Conservation (phyloP, 1,284 basidiomycete genomes). For the Pholiota adiposa region DNA sequence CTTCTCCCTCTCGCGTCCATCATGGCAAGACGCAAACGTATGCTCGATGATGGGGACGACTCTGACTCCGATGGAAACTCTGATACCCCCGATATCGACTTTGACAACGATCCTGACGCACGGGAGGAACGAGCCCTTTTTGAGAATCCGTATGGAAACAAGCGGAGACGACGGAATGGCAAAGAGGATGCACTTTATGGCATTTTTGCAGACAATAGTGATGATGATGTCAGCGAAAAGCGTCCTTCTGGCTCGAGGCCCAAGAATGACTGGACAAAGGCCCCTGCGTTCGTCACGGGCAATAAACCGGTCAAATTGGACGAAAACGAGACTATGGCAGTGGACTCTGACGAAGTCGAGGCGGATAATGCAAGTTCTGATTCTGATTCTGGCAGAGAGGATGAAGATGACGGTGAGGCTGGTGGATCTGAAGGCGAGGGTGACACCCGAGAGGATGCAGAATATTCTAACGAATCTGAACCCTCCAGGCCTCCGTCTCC, state of each 20-base stretch:
- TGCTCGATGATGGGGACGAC: slow-evolving; percentile 79
- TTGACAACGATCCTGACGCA: slow-evolving; percentile 69
- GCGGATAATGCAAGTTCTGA: slow-evolving; percentile 36
- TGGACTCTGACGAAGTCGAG: slow-evolving; percentile 45
- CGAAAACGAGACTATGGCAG: slow-evolving; percentile 46
- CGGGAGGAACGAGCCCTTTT: slow-evolving; percentile 82
- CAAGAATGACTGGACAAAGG: slow-evolving; percentile 67
- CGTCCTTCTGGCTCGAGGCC: slow-evolving; percentile 25
- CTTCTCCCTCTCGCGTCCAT: slow-evolving; percentile 1
- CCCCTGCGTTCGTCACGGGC: slow-evolving; percentile 75
- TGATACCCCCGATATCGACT: slow-evolving; percentile 44
- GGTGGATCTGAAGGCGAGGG: slow-evolving; percentile 42
- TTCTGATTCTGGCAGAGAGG: slow-evolving; percentile 36
- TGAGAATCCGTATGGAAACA: slow-evolving; percentile 77
- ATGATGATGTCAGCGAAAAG: slow-evolving; percentile 56
- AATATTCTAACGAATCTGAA: slow-evolving; percentile 47
- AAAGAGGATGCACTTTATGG: slow-evolving; percentile 86
- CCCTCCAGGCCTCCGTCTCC: slow-evolving; percentile 56
- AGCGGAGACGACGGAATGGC: slow-evolving; percentile 63
- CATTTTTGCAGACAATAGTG: slow-evolving; percentile 78
- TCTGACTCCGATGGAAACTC: slow-evolving; percentile 67
- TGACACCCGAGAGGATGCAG: slow-evolving; percentile 36
- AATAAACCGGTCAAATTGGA: slow-evolving; percentile 55
- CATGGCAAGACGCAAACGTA: slow-evolving; percentile 87
- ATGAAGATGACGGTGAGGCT: slow-evolving; percentile 42